Base-by-base conservation (phyloP, 768 basidiomycete species). In the Suillus decipiens region DNA sequence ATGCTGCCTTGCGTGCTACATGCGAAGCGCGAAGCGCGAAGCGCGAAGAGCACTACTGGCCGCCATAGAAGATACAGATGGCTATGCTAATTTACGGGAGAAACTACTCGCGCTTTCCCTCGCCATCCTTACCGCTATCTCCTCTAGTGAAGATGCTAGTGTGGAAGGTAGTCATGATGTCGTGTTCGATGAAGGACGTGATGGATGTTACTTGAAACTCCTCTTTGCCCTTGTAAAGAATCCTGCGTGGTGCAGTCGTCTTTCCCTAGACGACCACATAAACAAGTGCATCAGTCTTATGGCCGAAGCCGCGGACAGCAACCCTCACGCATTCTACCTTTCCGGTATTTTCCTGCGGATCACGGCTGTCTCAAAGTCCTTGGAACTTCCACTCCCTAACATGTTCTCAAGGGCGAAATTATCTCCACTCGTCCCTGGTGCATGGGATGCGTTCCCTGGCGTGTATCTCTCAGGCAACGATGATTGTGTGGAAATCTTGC, bases 1-100 rank as follows among this genome's bases (percentile, higher is more conserved):
- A 63, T 43, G 48, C 61, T 45, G 63, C 63, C n/a, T 24, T 63
- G 34, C 50, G 48, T 31, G 61, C 60, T 19, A 57, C 56, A 41
- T 57, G 2, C 15, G 56, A 57, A 57, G 11, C 24, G 17, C 56
- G 56, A 41, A 28, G 28, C n/a, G 2, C 15, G 56, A 57, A 57
- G 11, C 24, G 17, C 56, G 56, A 41, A 28, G 28, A 19, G 28
- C 56, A 17, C 24, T 57, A 3, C 24, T 41, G 15, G 39, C 56
- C 3, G 39, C 39, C 10, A 42, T 41, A 31, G 56, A 41, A 41
- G 39, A 57, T 28, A 41, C 39, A 41, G 39, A 57, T 41, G 39
- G 56, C 41, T 19, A 39, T 41, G 39, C 10, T 17, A 7, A 41
- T 28, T n/a, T 57, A 28, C 39, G 56, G 39, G 56, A 57, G 37